Evolutionary conservation across 2,329 filamentous ascomycete species (phyloP).

Genomic region (Emergomyces pasteurianus): DNA sequence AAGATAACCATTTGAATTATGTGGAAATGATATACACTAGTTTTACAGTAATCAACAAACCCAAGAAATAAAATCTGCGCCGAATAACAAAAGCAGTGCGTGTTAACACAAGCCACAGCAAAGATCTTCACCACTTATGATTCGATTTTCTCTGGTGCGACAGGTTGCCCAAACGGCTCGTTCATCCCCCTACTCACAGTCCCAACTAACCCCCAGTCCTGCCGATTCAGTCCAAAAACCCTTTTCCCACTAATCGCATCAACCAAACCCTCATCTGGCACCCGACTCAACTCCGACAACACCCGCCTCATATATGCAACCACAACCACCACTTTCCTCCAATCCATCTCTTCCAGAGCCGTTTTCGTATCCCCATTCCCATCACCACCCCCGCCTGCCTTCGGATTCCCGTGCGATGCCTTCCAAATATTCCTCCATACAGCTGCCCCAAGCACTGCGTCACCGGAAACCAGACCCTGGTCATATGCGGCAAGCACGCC

Average conservation of each 20-base stretch:
- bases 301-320: conserved; percentile 52
- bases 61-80: not conserved
- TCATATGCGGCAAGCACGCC: conserved; percentile 61
- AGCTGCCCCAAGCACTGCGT: conserved; percentile 46
- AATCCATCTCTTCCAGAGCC: conserved; percentile 42
- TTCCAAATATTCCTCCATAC: conserved; percentile 93
- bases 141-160: not conserved
- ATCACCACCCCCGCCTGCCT: not conserved
- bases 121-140: not conserved
- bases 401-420: conserved; percentile 40
- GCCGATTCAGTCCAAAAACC: conserved; percentile 23
- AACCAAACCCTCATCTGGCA: conserved; percentile 41
- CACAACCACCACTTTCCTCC: conserved; percentile 48
- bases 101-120: not conserved
- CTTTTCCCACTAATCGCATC: conserved; percentile 36
- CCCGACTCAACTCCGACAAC: conserved; percentile 40
- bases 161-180: not conserved
- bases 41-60: not conserved
- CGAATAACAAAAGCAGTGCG: not conserved
- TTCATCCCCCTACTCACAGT: conserved; percentile 11
- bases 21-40: not conserved
- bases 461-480: conserved; percentile 35
- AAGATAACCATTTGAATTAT: not conserved
- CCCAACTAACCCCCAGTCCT: conserved; percentile 26
- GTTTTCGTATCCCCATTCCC: not conserved